Conservation (phyloP, 208 protist genomes). For the Trypanosomatidae sp. region DNA sequence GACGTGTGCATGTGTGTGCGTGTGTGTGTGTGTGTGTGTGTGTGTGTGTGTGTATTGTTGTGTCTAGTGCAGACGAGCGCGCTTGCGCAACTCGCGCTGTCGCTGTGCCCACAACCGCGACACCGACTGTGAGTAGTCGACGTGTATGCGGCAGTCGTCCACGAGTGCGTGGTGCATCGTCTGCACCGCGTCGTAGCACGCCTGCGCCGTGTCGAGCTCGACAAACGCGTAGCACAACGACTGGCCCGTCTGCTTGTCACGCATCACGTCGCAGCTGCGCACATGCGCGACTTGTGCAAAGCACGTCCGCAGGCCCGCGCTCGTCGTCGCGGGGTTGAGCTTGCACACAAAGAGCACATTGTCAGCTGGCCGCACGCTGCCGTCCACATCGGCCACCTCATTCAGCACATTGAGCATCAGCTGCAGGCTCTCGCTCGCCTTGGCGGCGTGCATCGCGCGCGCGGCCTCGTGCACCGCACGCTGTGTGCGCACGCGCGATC, state of each 20-base stretch:
- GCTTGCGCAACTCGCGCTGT: constrained; percentile 38
- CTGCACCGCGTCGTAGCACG: constrained; percentile 85
- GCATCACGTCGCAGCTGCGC: constrained; percentile 62
- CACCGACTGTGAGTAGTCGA: constrained; percentile 96
- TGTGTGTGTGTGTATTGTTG: neutral
- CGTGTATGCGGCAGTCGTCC: constrained; percentile 97
- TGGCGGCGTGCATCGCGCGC: constrained; percentile 24
- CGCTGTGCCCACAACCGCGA: constrained; percentile 74
- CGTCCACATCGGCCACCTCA: constrained; percentile 86
- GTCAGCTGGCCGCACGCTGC: constrained; percentile 91
- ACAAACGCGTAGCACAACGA: constrained; percentile 97
- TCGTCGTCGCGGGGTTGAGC: constrained; percentile 94
- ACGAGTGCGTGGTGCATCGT: constrained; percentile 98
- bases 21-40: too few species aligned
- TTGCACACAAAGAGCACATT: constrained; percentile 99
- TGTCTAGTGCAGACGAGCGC: constrained; percentile 6
- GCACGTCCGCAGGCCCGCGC: constrained; percentile 92
- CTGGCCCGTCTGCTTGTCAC: constrained; percentile 46
- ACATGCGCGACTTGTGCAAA: constrained; percentile 95
- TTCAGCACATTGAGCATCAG: constrained; percentile 94
- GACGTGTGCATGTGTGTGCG: too few species aligned
- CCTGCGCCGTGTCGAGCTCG: constrained; percentile 90
- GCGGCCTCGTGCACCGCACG: constrained; percentile 6
- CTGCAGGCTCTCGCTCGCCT: constrained; percentile 45
- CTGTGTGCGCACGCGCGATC: neutral